A percentile compares a stretch with the other conserved stretches of the same genome.
Conservation (phyloP, 192 early-diverging fungal species). For the Gryganskiella cystojenkinii region DNA sequence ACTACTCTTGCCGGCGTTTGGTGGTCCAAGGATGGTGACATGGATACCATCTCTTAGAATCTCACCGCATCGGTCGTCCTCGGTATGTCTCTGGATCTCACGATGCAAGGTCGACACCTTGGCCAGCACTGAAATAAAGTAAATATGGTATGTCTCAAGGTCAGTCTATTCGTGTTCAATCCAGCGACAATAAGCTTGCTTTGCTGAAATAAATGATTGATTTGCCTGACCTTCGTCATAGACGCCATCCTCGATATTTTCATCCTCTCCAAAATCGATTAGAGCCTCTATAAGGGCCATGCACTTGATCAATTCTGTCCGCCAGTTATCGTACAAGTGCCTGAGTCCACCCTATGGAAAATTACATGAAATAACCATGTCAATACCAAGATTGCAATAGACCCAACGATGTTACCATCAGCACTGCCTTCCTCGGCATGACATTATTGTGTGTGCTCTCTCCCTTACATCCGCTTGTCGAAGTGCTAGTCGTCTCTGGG, state of each 20-base stretch:
- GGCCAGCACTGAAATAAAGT: slow-evolving; percentile 4
- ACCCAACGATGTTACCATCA: not conserved
- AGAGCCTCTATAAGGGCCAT: slow-evolving; percentile 75
- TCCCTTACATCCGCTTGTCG: slow-evolving; percentile 69
- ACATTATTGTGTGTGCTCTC: not conserved
- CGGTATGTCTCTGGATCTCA: slow-evolving; percentile 60
- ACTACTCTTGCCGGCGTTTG: slow-evolving; percentile 84
- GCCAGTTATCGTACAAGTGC: slow-evolving; percentile 72
- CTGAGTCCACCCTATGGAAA: slow-evolving; percentile 65
- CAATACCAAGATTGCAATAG: too few relatives aligned
- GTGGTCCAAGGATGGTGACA: slow-evolving; percentile 77
- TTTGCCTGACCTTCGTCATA: slow-evolving; percentile 56
- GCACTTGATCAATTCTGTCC: slow-evolving; percentile 62
- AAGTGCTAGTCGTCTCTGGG: slow-evolving; percentile 72
- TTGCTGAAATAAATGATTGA: too few relatives aligned
- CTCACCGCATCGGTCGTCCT: slow-evolving; percentile 75
- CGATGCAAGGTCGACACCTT: slow-evolving; percentile 14
- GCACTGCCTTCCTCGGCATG: not conserved
- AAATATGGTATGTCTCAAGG: not conserved
- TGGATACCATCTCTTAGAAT: slow-evolving; percentile 78
- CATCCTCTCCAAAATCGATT: slow-evolving; percentile 86
- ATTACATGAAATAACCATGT: not conserved
- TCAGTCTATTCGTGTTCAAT: not conserved
- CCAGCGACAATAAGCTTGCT: too few relatives aligned
- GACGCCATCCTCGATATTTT: slow-evolving; percentile 79